Evolutionary conservation across 768 basidiomycete species (phyloP), one percentile per base, ranked within the genome.

Genomic region (Suillus placidus): DNA sequence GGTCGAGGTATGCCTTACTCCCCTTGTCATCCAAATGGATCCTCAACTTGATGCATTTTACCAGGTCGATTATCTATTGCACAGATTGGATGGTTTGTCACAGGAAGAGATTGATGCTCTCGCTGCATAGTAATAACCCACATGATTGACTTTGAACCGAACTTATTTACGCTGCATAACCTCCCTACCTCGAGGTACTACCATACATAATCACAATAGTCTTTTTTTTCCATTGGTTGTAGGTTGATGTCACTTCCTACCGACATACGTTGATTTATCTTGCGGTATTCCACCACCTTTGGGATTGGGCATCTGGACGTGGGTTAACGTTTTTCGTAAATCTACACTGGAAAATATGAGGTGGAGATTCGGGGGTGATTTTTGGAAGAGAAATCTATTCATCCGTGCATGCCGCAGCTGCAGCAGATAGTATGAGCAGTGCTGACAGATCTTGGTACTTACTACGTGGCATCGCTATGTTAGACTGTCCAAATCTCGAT

Each of bases 31-130:
- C 4, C 38, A 10, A 8, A 7, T 30, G 49, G 9, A 60, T 54
- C 37, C 13, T 32, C 60, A 12, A 16, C 30, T 34, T 14, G 45
- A 62, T 62, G 47, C 54, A 20, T 16, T 18, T 64, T 43, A 14
- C 42, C 71, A 98, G 96, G 93, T 99, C 45, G 95, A 98, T 61
- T 99, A 99, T 78, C 85, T 99, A n/a, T 79, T 99, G 9, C 88
- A 87, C 67, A 86, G 97, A 63, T 80, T 99, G 62, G 91, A 97
- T 47, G 97, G 94, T 1, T 77, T 99, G 57, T 85, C 93, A 1
- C 80, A 92, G 68, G 87, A 88, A 56, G 90, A 97, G 66, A 89
- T 98, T 13, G 90, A 93, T 30, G 82, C 76, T 37, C 81, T 96
- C 68, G 77, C 76, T 38, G 74, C 76, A 61, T 67, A 62, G 54